Base-by-base conservation (phyloP, 495 filamentous ascomycete genomes). In the Hypoxylon fragiforme region DNA sequence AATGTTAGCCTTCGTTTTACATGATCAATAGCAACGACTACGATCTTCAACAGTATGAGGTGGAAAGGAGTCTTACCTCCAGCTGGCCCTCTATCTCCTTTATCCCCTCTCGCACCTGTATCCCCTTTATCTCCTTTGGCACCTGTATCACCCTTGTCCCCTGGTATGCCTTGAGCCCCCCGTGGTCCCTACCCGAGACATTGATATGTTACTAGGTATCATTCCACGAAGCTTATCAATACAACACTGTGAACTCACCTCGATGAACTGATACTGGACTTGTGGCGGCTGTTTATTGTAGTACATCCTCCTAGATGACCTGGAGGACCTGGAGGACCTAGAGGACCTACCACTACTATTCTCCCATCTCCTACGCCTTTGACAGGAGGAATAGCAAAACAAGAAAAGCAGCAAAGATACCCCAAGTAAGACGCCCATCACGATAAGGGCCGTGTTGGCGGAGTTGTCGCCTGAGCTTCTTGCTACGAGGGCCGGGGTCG, bases 371-470 rank as follows among this genome's bases (percentile, higher is more conserved):
- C 4, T 28, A 4, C 24, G 24, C 9, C 24, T 28, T 28, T 28
- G 24, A n/a, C 51, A 56, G 13, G 13, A 62, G 19, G 24, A 62
- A 16, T 31, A 62, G 16, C 26, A 61, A 13, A 35, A 3, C 7
- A 41, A 9, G 6, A 52, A 16, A 15, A 56, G 1, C n/a, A 52
- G 1, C 0, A 62, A 19, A 35, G 58, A 51, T 1, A 62, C 1
- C 0, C 31, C 26, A 3, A 62, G 43, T 3, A 52, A 30, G 5
- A 62, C 58, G 11, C 58, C 58, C 42, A 62, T 56, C 44, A 62
- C 48, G 5, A 62, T 53, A 5, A 62, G 48, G 1, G 52, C 58
- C 3, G 58, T 62, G 6, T 30, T 44, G 9, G 58, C 12, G 11
- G 51, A 36, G 15, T 52, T 28, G 7, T 14, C 34, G 13, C 51